A percentile compares a stretch with the other conserved stretches of the same genome.
These are phyloP conservation scores for Phaseolus coccineus DNA, from an alignment of 331 rosid species.

Conservation along the genomic window DNA sequence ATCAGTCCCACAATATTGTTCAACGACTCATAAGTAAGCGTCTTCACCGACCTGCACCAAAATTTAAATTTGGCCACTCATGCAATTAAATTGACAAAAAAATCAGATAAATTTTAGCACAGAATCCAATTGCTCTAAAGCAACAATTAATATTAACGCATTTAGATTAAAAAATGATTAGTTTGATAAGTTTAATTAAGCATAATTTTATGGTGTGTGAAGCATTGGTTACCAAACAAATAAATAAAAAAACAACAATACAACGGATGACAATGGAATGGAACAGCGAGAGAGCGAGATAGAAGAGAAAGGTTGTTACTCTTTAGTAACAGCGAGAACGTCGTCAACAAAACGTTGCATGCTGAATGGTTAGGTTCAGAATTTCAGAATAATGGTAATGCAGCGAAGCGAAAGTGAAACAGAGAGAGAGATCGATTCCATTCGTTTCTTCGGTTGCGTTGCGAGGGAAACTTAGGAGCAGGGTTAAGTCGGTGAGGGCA, in stretches of 20 bases:
- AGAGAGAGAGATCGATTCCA: not conserved
- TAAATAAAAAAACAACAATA: too few species aligned
- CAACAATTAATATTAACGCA: not conserved
- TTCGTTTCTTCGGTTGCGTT: slow-evolving; percentile 1
- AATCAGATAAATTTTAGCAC: not conserved
- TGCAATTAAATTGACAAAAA: too few species aligned
- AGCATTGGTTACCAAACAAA: not conserved
- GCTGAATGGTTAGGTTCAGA: not conserved
- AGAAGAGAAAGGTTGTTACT: slow-evolving; percentile 55
- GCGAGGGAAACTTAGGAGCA: slow-evolving; percentile 24
- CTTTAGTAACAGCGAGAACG: slow-evolving; percentile 80
- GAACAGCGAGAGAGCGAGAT: not conserved
- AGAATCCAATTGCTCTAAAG: slow-evolving; percentile 1
- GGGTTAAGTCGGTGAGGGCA: slow-evolving; percentile 34
- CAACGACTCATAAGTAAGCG: slow-evolving; percentile 80
- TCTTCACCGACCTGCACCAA: slow-evolving; percentile 86
- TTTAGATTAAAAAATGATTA: not conserved
- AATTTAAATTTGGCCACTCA: slow-evolving; percentile 6
- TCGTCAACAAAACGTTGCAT: slow-evolving; percentile 78
- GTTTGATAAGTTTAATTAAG: not conserved
- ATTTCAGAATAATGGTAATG: not conserved
- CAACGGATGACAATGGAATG: too few species aligned
- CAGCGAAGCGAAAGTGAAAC: not conserved
- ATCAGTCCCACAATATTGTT: slow-evolving; percentile 83
- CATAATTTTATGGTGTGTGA: too few species aligned